Evolutionary conservation across 208 protist genomes (phyloP).

Genomic region (Trypanosoma brucei): DNA sequence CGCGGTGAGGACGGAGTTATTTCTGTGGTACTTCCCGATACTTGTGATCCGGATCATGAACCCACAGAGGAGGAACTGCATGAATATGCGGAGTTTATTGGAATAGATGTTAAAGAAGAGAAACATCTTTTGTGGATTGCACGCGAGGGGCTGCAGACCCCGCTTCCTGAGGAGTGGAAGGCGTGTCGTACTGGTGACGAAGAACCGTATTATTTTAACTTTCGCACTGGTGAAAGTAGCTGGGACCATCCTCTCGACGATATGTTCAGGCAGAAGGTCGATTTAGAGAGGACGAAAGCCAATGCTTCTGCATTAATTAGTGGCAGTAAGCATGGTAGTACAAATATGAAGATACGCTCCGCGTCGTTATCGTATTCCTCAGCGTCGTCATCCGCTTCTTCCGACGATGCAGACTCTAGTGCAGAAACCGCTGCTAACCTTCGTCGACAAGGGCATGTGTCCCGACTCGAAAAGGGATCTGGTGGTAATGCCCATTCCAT

Average conservation of each 20-base stretch:
- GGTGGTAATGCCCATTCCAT: constrained; percentile 8
- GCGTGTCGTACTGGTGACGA: constrained; percentile 81
- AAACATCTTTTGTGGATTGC: constrained; percentile 89
- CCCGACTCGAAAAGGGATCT: constrained; percentile 19
- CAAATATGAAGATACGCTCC: background rate
- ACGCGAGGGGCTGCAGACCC: constrained; percentile 84
- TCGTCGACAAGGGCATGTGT: background rate
- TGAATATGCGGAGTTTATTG: constrained; percentile 93
- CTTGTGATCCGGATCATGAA: constrained; percentile 82
- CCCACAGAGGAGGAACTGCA: constrained; percentile 82
- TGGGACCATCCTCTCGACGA: constrained; percentile 95
- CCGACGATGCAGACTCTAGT: background rate
- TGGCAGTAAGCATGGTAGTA: constrained; percentile 4
- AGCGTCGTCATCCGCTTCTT: background rate
- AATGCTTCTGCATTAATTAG: background rate
- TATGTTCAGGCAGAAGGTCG: constrained; percentile 74
- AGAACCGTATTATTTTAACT: constrained; percentile 96
- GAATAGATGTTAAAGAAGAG: constrained; percentile 80
- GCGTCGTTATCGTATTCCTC: background rate
- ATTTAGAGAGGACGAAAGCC: constrained; percentile 41
- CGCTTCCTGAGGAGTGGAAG: constrained; percentile 89
- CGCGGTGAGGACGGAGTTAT: constrained; percentile 70
- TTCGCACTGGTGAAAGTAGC: constrained; percentile 78
- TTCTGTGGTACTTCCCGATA: constrained; percentile 87
- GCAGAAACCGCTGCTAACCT: background rate